Conservation (phyloP, 441 rosid species). For the Corymbia calophylla region DNA sequence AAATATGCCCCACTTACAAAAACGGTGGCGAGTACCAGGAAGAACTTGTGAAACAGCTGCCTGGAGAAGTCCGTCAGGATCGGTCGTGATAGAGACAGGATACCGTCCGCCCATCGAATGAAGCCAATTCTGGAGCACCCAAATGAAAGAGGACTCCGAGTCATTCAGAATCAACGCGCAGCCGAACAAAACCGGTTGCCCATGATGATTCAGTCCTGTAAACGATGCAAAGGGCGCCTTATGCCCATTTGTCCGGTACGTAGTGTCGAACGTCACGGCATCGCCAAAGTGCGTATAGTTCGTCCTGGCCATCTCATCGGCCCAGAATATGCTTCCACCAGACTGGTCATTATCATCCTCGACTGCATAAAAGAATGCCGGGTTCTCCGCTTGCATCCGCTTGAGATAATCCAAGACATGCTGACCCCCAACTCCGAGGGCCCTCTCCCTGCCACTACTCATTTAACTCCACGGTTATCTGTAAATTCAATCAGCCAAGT, state of each 20-base stretch:
- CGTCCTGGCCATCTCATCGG: neutral
- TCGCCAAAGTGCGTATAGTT: constrained; percentile 5
- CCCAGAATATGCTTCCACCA: constrained; percentile 10
- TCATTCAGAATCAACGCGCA: constrained; percentile 9
- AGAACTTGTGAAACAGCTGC: constrained; percentile 5
- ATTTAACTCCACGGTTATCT: neutral
- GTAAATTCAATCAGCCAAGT: neutral
- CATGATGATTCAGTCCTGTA: constrained; percentile 10
- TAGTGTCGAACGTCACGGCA: neutral
- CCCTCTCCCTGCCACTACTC: constrained; percentile 1
- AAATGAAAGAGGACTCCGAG: constrained; percentile 6
- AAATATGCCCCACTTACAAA: constrained; percentile 8
- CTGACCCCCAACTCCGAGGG: constrained; percentile 8
- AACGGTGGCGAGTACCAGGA: constrained; percentile 7
- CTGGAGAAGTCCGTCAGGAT: constrained; percentile 1
- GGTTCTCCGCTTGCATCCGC: constrained; percentile 6
- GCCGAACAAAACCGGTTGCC: constrained; percentile 15
- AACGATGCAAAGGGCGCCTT: constrained; percentile 7
- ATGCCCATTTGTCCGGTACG: neutral
- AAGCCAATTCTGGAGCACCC: constrained; percentile 16
- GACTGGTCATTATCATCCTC: neutral
- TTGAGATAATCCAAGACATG: constrained; percentile 9
- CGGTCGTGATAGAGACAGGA: constrained; percentile 12
- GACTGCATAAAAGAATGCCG: constrained; percentile 7
- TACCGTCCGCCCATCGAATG: constrained; percentile 1